Evolutionary conservation across 176 grass and related monocot species (phyloP).

Genomic region (Avena sativa): DNA sequence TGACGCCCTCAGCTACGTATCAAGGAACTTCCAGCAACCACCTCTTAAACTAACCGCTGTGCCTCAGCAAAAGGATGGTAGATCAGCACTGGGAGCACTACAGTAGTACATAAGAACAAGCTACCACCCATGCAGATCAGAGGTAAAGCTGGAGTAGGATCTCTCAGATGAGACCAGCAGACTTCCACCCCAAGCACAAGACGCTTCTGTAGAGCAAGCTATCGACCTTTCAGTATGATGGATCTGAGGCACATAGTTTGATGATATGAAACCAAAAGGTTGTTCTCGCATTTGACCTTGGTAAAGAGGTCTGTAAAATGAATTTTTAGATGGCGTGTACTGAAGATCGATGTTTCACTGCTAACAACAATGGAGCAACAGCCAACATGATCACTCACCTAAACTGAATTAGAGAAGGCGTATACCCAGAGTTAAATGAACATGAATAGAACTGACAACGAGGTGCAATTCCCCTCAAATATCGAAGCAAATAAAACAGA

Average conservation of each 20-base stretch:
- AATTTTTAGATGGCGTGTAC: neutral
- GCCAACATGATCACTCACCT: constrained; percentile 11
- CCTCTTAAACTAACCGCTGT: neutral
- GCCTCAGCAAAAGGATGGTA: neutral
- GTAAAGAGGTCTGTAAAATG: neutral
- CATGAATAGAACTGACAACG: neutral
- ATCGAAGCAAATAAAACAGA: neutral
- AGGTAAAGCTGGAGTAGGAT: constrained; percentile 11
- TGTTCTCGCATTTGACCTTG: constrained; percentile 3
- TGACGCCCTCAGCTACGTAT: neutral
- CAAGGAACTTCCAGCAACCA: constrained; percentile 5
- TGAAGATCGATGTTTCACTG: constrained; percentile 2
- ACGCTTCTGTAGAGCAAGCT: neutral
- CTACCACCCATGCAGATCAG: constrained; percentile 2
- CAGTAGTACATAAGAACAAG: constrained; percentile 12
- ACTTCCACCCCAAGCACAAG: constrained; percentile 11
- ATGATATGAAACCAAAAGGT: neutral
- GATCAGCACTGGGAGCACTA: neutral
- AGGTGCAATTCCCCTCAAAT: constrained; percentile 3
- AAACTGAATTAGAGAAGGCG: neutral
- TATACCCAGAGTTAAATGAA: neutral
- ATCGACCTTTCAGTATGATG: neutral
- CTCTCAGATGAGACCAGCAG: neutral
- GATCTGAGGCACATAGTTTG: constrained; percentile 16
- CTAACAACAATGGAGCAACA: neutral